Evolutionary conservation across 352 stramenopile species (phyloP).

Genomic region (Phytophthora hybrid): DNA sequence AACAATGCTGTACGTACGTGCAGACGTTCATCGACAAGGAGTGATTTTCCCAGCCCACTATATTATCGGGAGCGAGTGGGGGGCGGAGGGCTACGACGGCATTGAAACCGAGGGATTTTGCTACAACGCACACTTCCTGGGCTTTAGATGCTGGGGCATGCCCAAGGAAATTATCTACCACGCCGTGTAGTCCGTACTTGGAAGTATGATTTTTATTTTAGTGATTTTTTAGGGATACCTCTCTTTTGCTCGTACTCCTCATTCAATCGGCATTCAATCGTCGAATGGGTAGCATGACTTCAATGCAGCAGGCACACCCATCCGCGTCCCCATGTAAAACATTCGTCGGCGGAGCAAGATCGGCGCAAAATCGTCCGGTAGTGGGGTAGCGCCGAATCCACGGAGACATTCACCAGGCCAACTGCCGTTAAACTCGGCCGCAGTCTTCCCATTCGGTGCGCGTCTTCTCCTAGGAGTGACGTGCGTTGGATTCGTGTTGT

Average conservation of each 20-base stretch:
- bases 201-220: background rate
- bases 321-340: background rate
- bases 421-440: no score
- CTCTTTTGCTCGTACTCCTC: background rate
- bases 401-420: no score
- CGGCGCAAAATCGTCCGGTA: no score
- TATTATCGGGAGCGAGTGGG: constrained; percentile 47
- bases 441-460: no score
- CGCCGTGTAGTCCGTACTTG: background rate
- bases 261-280: background rate
- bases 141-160: constrained; percentile 53
- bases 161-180: constrained; percentile 41
- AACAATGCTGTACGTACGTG: constrained; percentile 50
- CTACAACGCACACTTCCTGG: constrained; percentile 46
- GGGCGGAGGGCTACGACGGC: constrained; percentile 44
- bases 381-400: no score
- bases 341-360: no score
- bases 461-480: no score
- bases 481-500: no score
- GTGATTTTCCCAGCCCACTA: constrained; percentile 46
- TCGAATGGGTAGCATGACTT: background rate
- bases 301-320: background rate
- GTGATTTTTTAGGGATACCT: no score
- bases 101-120: constrained; percentile 56
- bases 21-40: constrained; percentile 50